Percentiles rank a stretch among this genome's conserved stretches.
Conservation (phyloP, 2,329 filamentous ascomycete species). For the Malbranchea zuffiana region DNA sequence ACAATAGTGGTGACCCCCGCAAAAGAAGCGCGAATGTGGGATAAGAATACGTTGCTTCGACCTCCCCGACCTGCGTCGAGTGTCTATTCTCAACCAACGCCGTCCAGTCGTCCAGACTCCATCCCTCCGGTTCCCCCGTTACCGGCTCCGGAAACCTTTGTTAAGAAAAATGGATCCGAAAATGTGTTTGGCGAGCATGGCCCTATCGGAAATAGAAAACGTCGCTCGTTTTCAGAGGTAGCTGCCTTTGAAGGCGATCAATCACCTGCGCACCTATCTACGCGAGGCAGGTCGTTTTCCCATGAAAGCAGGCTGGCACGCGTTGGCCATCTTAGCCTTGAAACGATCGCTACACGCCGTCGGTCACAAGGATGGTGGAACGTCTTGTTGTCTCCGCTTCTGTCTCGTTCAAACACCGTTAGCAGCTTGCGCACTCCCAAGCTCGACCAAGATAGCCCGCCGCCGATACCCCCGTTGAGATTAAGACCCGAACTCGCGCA, state of each 20-base stretch:
- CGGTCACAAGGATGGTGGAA: constrained; percentile 43
- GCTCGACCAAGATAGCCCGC: constrained; percentile 15
- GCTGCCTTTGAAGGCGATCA: constrained; percentile 30
- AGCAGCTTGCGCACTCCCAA: constrained; percentile 21
- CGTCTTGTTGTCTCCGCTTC: constrained; percentile 35
- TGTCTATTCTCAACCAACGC: constrained; percentile 35
- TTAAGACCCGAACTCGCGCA: constrained; percentile 7
- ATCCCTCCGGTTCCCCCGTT: constrained; percentile 34
- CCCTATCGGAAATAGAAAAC: constrained; percentile 18
- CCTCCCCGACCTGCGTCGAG: constrained; percentile 32
- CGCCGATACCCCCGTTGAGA: constrained; percentile 21
- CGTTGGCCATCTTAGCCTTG: constrained; percentile 25
- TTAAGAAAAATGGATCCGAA: constrained; percentile 13
- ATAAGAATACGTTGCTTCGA: constrained; percentile 16
- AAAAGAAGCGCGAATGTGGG: constrained; percentile 30
- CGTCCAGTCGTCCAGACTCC: constrained; percentile 18
- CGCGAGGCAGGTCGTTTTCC: constrained; percentile 19
- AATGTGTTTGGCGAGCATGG: constrained; percentile 15
- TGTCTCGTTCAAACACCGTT: constrained; percentile 29
- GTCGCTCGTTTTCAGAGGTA: constrained; percentile 25
- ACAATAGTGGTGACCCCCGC: constrained; percentile 39
- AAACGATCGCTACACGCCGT: constrained; percentile 28
- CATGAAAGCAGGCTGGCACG: constrained; percentile 24
- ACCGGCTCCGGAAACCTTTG: constrained; percentile 23
- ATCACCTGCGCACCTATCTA: constrained; percentile 10